Conservation (phyloP, 2,329 filamentous ascomycete species). For the Shiraia sp. region DNA sequence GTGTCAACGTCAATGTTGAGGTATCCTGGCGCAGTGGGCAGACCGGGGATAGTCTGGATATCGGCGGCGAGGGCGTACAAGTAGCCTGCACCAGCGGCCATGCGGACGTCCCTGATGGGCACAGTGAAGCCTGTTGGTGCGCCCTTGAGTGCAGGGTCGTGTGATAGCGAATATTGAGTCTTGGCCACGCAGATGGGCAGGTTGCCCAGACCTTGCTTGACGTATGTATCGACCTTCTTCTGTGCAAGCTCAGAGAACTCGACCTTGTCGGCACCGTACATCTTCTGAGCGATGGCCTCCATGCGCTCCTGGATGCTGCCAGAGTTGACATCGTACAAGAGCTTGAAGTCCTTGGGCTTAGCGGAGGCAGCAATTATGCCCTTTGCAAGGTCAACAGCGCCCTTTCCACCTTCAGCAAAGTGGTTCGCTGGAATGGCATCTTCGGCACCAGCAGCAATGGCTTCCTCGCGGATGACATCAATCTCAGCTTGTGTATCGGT, state of each 20-base stretch:
- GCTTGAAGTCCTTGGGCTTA: slow-evolving; percentile 80
- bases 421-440: slow-evolving; percentile 94
- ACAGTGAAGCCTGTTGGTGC: slow-evolving; percentile 93
- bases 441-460: slow-evolving; percentile 87
- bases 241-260: slow-evolving; percentile 93
- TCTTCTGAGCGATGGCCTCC: slow-evolving; percentile 83
- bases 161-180: slow-evolving; percentile 95
- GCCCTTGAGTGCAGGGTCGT: slow-evolving; percentile 92
- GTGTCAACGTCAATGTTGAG: slow-evolving; percentile 79
- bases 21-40: slow-evolving; percentile 94
- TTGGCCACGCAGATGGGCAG: slow-evolving; percentile 96
- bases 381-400: slow-evolving; percentile 85
- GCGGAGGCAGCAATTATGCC: slow-evolving; percentile 81
- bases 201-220: slow-evolving; percentile 86
- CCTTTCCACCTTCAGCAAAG: slow-evolving; percentile 93
- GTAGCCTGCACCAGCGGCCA: slow-evolving; percentile 85
- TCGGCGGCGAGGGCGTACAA: slow-evolving; percentile 91
- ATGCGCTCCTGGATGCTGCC: slow-evolving; percentile 83
- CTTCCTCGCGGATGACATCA: slow-evolving; percentile 84
- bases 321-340: slow-evolving; percentile 76
- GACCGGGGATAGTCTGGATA: slow-evolving; percentile 95
- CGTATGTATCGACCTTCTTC: slow-evolving; percentile 96
- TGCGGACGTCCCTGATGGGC: slow-evolving; percentile 88
- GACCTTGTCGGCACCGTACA: slow-evolving; percentile 90
- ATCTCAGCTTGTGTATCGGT: slow-evolving; percentile 95